A percentile compares a stretch with the other conserved stretches of the same genome.
These are phyloP conservation scores for Triticum dicoccoides DNA, from an alignment of 176 grass and related monocot species.

Conservation along the genomic window DNA sequence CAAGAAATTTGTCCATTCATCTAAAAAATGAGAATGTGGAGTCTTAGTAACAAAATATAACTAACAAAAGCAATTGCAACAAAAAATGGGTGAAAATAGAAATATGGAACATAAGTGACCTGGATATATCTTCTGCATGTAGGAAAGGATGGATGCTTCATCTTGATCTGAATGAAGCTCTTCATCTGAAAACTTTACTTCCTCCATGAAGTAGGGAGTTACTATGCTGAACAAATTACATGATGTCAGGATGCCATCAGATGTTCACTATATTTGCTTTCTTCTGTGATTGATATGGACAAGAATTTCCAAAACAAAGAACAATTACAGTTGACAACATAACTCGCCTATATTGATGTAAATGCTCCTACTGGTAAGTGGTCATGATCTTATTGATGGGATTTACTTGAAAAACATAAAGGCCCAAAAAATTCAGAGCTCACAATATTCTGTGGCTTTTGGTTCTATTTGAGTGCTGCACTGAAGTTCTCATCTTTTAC, in stretches of 20 bases:
- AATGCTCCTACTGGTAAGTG: not conserved
- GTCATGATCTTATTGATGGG: not conserved
- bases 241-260: slow-evolving; percentile 18
- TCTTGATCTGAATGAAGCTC: slow-evolving; percentile 86
- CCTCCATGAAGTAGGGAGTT: slow-evolving; percentile 94
- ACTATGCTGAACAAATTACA: slow-evolving; percentile 50
- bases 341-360: not conserved
- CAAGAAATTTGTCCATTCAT: slow-evolving; percentile 85
- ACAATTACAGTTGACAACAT: not conserved
- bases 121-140: slow-evolving; percentile 98
- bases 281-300: not conserved
- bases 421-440: not conserved
- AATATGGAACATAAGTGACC: slow-evolving; percentile 36
- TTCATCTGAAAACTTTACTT: slow-evolving; percentile 86
- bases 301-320: slow-evolving; percentile 15
- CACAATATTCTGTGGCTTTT: not conserved
- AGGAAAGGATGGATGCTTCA: slow-evolving; percentile 73
- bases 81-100: not conserved
- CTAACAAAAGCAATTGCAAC: not conserved
- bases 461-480: slow-evolving; percentile 4
- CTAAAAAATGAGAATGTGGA: slow-evolving; percentile 34
- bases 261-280: slow-evolving; percentile 13
- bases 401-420: slow-evolving; percentile 7
- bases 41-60: slow-evolving; percentile 23
- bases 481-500: not conserved